Base-by-base conservation (phyloP, 2,329 filamentous ascomycete species). In the Lecanicillium sp. region DNA sequence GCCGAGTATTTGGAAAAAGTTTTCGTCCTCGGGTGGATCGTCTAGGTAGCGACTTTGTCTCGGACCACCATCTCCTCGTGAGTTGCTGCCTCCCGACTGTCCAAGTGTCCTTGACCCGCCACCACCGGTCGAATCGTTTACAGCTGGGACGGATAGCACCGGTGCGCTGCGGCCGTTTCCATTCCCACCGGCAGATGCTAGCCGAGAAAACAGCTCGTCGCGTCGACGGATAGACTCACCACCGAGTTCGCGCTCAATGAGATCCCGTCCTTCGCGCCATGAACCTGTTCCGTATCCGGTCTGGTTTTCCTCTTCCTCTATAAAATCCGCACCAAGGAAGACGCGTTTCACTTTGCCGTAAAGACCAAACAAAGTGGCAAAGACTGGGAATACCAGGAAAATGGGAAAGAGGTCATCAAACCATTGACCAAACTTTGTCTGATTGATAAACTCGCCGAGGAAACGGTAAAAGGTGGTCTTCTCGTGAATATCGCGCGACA, bases 341-440 rank as follows among this genome's bases (percentile, higher is more conserved):
- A 90, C 75, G 18, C 79, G 80, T 58, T 82, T 85, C 19, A 90
- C 75, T 46, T 78, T 82, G 29, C 87, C 83, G 56, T 98, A 98
- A 1, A 96, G 66, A 19, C 90, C 90, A 62, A 96, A 95, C 0
- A 90, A 62, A 0, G 86, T 90, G 4, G 89, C 89, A 17, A 78
- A 73, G 3, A 95, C 85, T 1, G 92, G 92, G 1, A 96, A 56
- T 15, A 96, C 68, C 22, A 98, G 80, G 47, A 96, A 80, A 7
- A 89, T 77, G 0, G 92, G 92, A 60, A 96, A 95, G 43, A 94
- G 75, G 45, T 81, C 80, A 47, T 92, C 86, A 56, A 96, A 95
- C 56, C 85, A 85, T 32, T 78, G 75, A 4, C 89, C 87, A 2
- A 95, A 66, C 0, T 81, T 77, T 0, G 88, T 95, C 13, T 95